Percentiles rank a stretch among this genome's conserved stretches.
These are phyloP conservation scores for Camelina sativa DNA, from an alignment of 345 rosid species.

Conservation along the genomic window DNA sequence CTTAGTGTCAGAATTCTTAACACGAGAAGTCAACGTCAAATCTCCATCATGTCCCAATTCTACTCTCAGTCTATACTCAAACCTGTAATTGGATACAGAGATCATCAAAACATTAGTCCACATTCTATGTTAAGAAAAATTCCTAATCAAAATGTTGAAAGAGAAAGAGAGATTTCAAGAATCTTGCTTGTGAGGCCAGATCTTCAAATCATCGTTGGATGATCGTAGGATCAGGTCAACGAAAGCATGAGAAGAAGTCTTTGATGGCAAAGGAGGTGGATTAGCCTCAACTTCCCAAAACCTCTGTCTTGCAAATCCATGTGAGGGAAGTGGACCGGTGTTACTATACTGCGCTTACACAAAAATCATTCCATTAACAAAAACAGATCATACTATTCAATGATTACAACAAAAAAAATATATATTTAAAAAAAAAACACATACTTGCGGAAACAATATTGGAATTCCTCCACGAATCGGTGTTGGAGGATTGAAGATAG, in stretches of 20 bases:
- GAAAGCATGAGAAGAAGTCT: constrained; percentile 51
- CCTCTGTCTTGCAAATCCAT: constrained; percentile 87
- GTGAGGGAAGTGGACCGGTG: constrained; percentile 70
- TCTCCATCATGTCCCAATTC: constrained; percentile 72
- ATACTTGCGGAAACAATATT: constrained; percentile 89
- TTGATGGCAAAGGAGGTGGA: constrained; percentile 64
- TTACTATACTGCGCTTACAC: constrained; percentile 62
- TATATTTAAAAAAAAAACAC: constrained; percentile 5
- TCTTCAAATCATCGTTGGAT: constrained; percentile 68
- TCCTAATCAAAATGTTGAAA: not conserved
- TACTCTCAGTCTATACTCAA: constrained; percentile 77
- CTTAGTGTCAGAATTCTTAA: constrained; percentile 73
- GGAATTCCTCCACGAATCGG: constrained; percentile 95
- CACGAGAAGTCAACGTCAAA: constrained; percentile 76
- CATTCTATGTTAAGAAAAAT: not conserved
- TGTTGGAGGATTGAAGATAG: constrained; percentile 65
- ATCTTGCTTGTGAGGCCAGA: constrained; percentile 85
- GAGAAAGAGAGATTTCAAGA: constrained; percentile 12
- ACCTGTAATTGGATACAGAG: constrained; percentile 47
- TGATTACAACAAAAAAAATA: not conserved
- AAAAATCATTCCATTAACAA: constrained; percentile 30
- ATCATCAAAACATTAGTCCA: not conserved
- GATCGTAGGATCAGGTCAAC: constrained; percentile 72
- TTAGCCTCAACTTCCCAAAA: constrained; percentile 73
- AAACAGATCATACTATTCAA: constrained; percentile 21